Evolutionary conservation across 345 rosid genomes (phyloP), one percentile per base, ranked within the genome.

Genomic region (Populus euphratica): DNA sequence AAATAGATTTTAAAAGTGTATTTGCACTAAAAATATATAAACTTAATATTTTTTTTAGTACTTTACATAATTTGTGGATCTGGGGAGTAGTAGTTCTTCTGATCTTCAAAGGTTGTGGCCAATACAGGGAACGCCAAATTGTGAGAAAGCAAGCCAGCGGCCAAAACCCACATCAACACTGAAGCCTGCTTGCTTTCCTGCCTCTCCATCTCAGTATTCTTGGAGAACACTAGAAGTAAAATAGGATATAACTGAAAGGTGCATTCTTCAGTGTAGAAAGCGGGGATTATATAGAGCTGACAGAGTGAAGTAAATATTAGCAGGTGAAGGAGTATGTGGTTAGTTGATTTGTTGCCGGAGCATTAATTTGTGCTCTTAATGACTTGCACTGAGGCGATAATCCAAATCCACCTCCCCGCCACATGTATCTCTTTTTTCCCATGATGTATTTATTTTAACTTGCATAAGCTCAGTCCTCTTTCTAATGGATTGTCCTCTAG

Each of bases 261-360:
- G 31, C 21, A n/a, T 27, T 63, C 54, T 21, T 73, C 77, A 72
- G 78, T 14, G 73, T 78, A 70, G 74, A 50, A 25, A 64, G 21
- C 27, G 77, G 65, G 62, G 66, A 74, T 76, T 83, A 80, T 79
- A 85, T 76, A 86, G 80, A 76, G 67, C 2, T 16, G 50, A 35
- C 9, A 64, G 76, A 69, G 82, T 64, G 86, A 74, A 90, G 94
- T 94, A 86, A 94, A 90, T 92, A 85, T 74, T 66, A 83, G 87
- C 88, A 87, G 93, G 90, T 87, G 88, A 83, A 82, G 76, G 83
- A 83, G 90, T 78, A 73, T 80, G 92, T 69, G 76, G 97, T 93
- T 92, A 84, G 97, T 89, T 91, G 96, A 89, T 87, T 77, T 73
- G 74, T 76, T 83, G 89, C 89, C 86, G 90, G 85, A 73, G 54